Base-by-base conservation (phyloP, 164 flowering plant species). In the Umbilicus rupestris region DNA sequence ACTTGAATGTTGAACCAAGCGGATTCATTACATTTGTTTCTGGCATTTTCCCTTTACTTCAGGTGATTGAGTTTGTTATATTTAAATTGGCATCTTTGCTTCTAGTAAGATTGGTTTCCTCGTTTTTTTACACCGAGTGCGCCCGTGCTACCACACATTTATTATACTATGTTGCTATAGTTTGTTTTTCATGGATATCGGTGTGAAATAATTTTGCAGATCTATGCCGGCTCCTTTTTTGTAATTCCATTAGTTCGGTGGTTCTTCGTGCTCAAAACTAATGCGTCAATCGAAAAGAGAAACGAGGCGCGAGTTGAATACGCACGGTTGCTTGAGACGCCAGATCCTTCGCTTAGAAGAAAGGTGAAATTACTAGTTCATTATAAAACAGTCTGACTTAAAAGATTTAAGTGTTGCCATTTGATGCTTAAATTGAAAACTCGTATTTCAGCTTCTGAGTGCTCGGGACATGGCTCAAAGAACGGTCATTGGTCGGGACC, bases 391-490 rank as follows among this genome's bases (percentile, higher is more conserved):
- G 14, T 9, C 14, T 41, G 0, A 41, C n/a, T n/a, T n/a, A n/a
- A n/a, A n/a, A n/a, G n/a, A n/a, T n/a, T n/a, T n/a, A n/a, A 35
- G 37, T 35, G 37, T 7, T 35, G 7, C 37, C 37, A 35, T 41
- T 41, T 41, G 44, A 41, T 14, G 44, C 44, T 41, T 7, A 41
- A 41, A 6, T 41, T 41, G 44, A 3, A 41, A n/a, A n/a, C n/a
- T n/a, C 29, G 20, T 26, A 72, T 3, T 67, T 64, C 89, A 95
- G 99, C 80, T 95, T 66, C 69, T 85, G 63, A 87, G 89, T 82
- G 97, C 97, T 67, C 93, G 99, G 64, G 91, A 95, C 79, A 87
- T 92, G 97, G 89, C 97, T 20, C 86, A 87, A 66, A 83, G 73
- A 71, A 92, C 92, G 1, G 81, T 88, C 33, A 92, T 95, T 19